These are phyloP conservation scores for Pouteria glomerata DNA, from an alignment of 148 eudicot species.

Conservation along the genomic window DNA sequence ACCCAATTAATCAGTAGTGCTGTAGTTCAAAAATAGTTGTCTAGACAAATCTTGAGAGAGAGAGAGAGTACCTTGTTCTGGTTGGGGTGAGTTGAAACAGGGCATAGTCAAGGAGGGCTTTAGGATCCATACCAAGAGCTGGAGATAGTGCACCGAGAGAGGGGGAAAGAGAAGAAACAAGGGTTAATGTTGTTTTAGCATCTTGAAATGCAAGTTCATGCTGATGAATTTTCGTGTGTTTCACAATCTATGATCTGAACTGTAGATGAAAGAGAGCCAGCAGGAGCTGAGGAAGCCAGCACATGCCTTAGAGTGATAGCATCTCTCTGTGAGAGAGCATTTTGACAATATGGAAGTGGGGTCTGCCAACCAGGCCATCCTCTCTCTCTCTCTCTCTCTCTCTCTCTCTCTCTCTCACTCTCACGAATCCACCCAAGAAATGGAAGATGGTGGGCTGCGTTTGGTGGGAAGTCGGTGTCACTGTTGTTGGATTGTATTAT, in stretches of 20 bases:
- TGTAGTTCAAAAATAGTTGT: neutral
- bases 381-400: neutral
- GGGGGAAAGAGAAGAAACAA: neutral
- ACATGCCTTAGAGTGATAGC: constrained; percentile 21
- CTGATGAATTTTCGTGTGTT: constrained; percentile 9
- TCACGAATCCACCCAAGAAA: neutral
- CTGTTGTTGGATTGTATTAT: constrained; percentile 6
- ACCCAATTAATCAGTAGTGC: neutral
- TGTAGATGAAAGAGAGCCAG: constrained; percentile 24
- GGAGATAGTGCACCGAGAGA: neutral
- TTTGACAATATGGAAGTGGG: constrained; percentile 7
- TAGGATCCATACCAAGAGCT: constrained; percentile 30
- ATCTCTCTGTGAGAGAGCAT: neutral
- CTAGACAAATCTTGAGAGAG: neutral
- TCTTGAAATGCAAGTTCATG: constrained; percentile 11
- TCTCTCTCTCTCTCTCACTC: constrained; percentile 5
- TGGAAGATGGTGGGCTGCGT: neutral
- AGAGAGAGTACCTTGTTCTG: constrained; percentile 42
- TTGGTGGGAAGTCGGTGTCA: constrained; percentile 4
- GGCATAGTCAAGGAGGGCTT: constrained; percentile 38
- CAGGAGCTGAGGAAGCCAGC: constrained; percentile 31
- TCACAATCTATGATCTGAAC: constrained; percentile 17
- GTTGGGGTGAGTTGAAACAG: constrained; percentile 61
- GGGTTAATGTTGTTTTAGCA: neutral
- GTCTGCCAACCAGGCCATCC: neutral